Conservation (phyloP, 306 rosid species). For the Vicia faba region DNA sequence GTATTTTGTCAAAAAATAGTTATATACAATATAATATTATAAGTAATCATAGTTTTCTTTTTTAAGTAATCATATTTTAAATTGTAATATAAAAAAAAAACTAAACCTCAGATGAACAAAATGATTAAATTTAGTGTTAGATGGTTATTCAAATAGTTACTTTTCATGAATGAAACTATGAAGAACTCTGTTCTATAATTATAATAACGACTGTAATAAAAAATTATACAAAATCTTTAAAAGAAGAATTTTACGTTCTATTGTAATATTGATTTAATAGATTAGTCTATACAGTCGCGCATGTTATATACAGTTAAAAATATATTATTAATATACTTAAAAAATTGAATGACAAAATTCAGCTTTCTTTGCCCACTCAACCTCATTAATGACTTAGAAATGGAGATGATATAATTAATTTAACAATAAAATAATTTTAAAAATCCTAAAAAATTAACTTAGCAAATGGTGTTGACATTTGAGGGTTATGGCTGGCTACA, state of each 20-base stretch:
- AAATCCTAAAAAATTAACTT: constrained; percentile 25
- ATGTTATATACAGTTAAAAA: too few relatives aligned
- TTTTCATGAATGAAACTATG: too few relatives aligned
- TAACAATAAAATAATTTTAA: constrained; percentile 4
- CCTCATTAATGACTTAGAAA: constrained; percentile 38
- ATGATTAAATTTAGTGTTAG: too few relatives aligned
- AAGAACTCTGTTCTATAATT: too few relatives aligned
- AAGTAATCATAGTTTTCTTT: neutral
- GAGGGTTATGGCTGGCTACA: constrained; percentile 39
- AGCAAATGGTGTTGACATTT: constrained; percentile 64
- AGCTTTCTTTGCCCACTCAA: constrained; percentile 30
- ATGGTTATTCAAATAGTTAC: too few relatives aligned
- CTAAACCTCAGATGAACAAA: too few relatives aligned
- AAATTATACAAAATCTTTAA: neutral
- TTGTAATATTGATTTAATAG: too few relatives aligned
- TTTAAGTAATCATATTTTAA: too few relatives aligned
- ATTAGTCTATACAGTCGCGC: too few relatives aligned
- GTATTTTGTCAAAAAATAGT: neutral
- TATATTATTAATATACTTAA: too few relatives aligned
- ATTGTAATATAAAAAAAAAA: neutral
- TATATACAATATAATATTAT: neutral
- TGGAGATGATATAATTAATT: constrained; percentile 32
- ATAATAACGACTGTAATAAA: neutral
- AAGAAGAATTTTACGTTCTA: rapidly evolving
- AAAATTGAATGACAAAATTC: constrained; percentile 12